Conservation (phyloP, 805 yeast species). For the Starmerella bombicola region DNA sequence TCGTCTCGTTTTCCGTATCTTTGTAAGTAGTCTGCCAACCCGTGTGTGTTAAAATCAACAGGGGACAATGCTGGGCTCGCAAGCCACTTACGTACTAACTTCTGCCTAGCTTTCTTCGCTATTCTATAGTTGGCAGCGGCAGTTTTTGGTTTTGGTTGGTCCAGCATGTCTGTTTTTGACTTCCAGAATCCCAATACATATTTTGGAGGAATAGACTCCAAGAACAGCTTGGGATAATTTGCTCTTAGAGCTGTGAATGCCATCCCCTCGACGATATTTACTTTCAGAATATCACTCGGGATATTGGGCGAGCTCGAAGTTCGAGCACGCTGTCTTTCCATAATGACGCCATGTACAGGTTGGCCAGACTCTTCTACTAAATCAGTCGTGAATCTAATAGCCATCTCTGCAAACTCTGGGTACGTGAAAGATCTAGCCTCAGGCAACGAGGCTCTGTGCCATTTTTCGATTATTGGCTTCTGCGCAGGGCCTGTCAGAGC, state of each 20-base stretch:
- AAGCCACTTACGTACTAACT: slow-evolving; percentile 20
- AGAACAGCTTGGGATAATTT: slow-evolving; percentile 6
- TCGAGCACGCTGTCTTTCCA: slow-evolving; percentile 48
- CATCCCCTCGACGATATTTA: slow-evolving; percentile 45
- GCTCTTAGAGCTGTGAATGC: slow-evolving; percentile 27
- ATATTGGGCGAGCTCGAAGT: slow-evolving; percentile 37
- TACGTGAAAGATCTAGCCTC: slow-evolving; percentile 18
- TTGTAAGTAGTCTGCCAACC: background rate
- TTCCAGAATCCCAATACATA: slow-evolving; percentile 24
- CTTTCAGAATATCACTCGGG: slow-evolving; percentile 40
- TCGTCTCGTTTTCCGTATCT: slow-evolving; percentile 44
- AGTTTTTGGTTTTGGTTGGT: background rate
- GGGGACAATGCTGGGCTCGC: slow-evolving; percentile 11
- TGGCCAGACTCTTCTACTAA: slow-evolving; percentile 28
- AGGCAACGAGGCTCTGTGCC: slow-evolving; percentile 11
- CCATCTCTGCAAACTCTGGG: slow-evolving; percentile 24
- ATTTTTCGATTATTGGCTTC: slow-evolving; percentile 8
- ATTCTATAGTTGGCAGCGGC: slow-evolving; percentile 11
- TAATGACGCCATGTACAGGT: slow-evolving; percentile 29
- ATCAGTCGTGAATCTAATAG: slow-evolving; percentile 16
- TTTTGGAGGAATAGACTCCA: slow-evolving; percentile 23
- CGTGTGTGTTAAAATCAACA: slow-evolving; percentile 2
- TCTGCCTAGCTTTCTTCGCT: slow-evolving; percentile 22
- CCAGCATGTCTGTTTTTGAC: too few species aligned
- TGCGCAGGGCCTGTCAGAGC: slow-evolving; percentile 1